These are phyloP conservation scores for Noccaea caerulescens DNA, from an alignment of 345 rosid species.

Conservation along the genomic window DNA sequence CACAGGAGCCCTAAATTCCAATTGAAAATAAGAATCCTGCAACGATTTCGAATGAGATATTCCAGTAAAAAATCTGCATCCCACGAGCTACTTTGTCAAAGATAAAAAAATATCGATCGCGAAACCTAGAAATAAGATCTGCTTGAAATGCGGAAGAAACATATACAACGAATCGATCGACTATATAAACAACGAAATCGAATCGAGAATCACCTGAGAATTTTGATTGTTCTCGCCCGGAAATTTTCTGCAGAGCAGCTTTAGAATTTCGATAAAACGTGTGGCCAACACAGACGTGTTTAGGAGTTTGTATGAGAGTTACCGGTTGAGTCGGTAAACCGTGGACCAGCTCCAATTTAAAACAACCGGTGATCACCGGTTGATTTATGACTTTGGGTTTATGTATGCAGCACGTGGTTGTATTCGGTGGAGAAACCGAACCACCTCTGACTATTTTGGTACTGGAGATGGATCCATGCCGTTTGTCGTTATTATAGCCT, in stretches of 20 bases:
- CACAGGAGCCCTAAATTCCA: background rate
- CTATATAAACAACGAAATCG: background rate
- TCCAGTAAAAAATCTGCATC: background rate
- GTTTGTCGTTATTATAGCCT: background rate
- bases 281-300: conserved; percentile 43
- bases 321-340: conserved; percentile 32
- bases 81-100: background rate
- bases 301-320: conserved; percentile 12
- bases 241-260: conserved; percentile 30
- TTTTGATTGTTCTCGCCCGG: conserved; percentile 27
- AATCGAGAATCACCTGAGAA: conserved; percentile 38
- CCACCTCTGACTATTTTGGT: conserved; percentile 10
- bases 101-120: background rate
- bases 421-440: conserved; percentile 31
- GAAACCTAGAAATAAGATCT: conserved; percentile 12
- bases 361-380: conserved; percentile 35
- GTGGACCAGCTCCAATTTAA: background rate
- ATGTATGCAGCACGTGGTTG: conserved; percentile 17
- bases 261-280: conserved; percentile 31
- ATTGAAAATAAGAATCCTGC: background rate
- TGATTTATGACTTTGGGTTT: background rate
- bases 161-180: background rate
- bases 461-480: conserved; percentile 4
- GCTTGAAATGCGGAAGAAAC: background rate
- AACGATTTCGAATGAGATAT: background rate